phyloP scores from a whole-genome alignment of 345 rosid genomes.

The Clarkia xantiana region DNA sequence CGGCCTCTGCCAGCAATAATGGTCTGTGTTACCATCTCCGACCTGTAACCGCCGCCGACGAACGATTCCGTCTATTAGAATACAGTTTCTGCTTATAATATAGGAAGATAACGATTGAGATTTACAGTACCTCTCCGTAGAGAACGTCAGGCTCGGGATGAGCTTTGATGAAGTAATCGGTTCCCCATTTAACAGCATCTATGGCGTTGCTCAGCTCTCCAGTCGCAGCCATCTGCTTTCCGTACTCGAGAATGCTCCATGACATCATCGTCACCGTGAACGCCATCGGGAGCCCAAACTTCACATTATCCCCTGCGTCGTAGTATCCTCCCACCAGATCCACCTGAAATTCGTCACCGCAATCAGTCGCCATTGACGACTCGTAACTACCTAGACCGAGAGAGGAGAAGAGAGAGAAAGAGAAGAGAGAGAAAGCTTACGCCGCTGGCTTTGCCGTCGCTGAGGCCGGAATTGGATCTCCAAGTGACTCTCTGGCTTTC shows the following conservation, averaged over 20 bases:
- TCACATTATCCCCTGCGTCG: conserved; percentile 99
- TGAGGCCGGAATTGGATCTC: conserved; percentile 85
- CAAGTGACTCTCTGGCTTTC: conserved; percentile 78
- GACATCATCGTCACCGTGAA: conserved; percentile 98
- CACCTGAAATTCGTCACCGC: conserved; percentile 25
- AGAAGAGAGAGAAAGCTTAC: conserved; percentile 24
- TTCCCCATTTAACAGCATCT: conserved; percentile 93
- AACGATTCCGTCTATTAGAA: too few species aligned
- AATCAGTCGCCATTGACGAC: neutral
- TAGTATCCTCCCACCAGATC: conserved; percentile 97
- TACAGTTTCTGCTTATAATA: too few species aligned
- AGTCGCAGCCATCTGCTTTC: conserved; percentile 49
- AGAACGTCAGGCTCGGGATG: conserved; percentile 88
- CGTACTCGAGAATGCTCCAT: conserved; percentile 90
- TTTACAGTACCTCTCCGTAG: conserved; percentile 64
- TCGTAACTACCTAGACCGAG: neutral
- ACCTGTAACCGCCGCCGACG: conserved; percentile 26
- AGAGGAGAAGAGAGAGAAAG: conserved; percentile 4
- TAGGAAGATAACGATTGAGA: neutral
- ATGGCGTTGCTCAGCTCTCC: conserved; percentile 83
- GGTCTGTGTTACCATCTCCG: conserved; percentile 95
- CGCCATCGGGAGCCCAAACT: conserved; percentile 98
- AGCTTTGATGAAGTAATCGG: conserved; percentile 92
- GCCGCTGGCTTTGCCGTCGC: conserved; percentile 90
- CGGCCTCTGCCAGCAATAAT: conserved; percentile 99